These are phyloP conservation scores for Penicillium aurantiogriseum DNA, from an alignment of 2,329 filamentous ascomycete genomes.

Conservation along the genomic window DNA sequence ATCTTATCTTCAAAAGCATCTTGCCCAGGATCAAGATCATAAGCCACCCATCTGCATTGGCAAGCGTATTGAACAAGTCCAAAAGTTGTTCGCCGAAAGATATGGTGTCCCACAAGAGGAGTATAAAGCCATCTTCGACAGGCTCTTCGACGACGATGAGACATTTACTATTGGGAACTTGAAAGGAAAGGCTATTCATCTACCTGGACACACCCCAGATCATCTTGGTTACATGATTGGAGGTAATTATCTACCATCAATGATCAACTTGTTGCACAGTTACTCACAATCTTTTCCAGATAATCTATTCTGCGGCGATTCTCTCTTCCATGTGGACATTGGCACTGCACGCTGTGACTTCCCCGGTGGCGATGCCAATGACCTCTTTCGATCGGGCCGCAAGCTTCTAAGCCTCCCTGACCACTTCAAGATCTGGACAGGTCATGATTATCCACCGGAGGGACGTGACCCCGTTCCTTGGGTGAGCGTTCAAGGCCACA, in stretches of 20 bases:
- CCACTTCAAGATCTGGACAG: conserved; percentile 53
- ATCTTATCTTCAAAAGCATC: conserved; percentile 54
- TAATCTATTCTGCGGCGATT: conserved; percentile 55
- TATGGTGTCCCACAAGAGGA: conserved; percentile 52
- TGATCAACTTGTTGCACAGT: neutral
- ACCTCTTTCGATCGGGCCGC: conserved; percentile 48
- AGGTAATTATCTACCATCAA: conserved; percentile 17
- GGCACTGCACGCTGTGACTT: conserved; percentile 57
- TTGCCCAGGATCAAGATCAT: conserved; percentile 37
- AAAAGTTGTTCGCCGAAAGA: conserved; percentile 51
- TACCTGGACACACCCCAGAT: conserved; percentile 64
- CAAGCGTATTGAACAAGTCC: conserved; percentile 55
- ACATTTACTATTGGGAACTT: conserved; percentile 53
- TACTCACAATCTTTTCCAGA: conserved; percentile 30
- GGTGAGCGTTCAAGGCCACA: conserved; percentile 50
- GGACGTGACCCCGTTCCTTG: conserved; percentile 41
- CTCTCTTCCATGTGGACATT: conserved; percentile 53
- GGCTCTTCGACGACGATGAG: conserved; percentile 57
- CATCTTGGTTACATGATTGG: conserved; percentile 62
- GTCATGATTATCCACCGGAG: conserved; percentile 55
- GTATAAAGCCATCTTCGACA: conserved; percentile 52
- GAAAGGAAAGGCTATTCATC: conserved; percentile 52
- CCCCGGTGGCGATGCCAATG: conserved; percentile 50
- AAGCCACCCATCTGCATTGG: conserved; percentile 57
- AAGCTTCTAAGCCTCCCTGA: conserved; percentile 46